Base-by-base conservation (phyloP, 441 rosid species). In the Metrosideros polymorpha region DNA sequence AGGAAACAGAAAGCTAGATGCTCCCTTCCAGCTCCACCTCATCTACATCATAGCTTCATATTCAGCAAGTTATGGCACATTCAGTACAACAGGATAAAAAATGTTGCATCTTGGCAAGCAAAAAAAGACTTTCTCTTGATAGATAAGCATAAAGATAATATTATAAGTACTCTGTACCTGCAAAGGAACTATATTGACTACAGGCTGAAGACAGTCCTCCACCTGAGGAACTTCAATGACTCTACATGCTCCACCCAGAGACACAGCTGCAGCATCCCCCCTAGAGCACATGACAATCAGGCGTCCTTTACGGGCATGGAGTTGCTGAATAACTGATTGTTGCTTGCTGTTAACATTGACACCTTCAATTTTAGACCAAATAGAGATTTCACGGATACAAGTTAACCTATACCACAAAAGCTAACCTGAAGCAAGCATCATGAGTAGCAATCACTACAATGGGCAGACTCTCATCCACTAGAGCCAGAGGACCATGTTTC, bases 201-300 rank as follows among this genome's bases (percentile, higher is more conserved):
- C 99, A 84, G 99, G 99, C 83, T 97, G 98, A 90, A 97, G 96
- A 87, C 99, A 97, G 89, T 97, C 99, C 92, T 97, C 98, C 56
- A 97, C 95, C 85, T 90, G 96, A 83, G 99, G 99, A 86, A 94
- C 99, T 90, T 96, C 99, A 86, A 98, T 93, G 17, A 92, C 93
- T 85, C 98, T 90, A 88, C 96, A 93, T 42, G 95, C 90, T 84
- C 92, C 94, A 2, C 95, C 95, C 15, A 93, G 92, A 85, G 95
- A 95, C 9, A 93, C 96, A 49, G 95, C 90, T 12, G 95, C 92
- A 45, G 96, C 95, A 91, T 95, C 98, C 19, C 98, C 98, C 89
- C 93, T 88, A 0, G 95, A 93, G 47, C 98, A 95, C 93, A 96
- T 92, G 82, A 95, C 99, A 86, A 95, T 94, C 9, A 98, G 71